Conservation (phyloP, 2,329 filamentous ascomycete species). For the Venturia asperata region DNA sequence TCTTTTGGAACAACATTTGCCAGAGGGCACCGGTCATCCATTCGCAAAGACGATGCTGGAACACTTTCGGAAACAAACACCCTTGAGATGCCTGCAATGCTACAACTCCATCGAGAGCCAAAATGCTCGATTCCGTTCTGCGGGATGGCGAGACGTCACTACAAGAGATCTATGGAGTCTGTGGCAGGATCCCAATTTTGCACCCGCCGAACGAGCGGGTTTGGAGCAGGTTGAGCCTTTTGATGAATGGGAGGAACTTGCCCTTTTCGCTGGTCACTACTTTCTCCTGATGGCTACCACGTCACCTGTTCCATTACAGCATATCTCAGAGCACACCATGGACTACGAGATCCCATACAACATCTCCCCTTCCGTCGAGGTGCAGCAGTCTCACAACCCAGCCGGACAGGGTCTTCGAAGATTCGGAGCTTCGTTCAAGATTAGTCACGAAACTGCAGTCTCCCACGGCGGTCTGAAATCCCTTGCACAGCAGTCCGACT, state of each 20-base stretch:
- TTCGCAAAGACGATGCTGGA: slow-evolving; percentile 81
- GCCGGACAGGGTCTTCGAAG: slow-evolving; percentile 18
- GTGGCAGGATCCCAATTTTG: slow-evolving; percentile 65
- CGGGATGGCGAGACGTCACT: slow-evolving; percentile 60
- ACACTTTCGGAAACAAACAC: slow-evolving; percentile 75
- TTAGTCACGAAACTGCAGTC: slow-evolving; percentile 29
- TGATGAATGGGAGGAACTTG: slow-evolving; percentile 95
- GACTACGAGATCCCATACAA: not conserved
- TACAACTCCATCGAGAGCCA: slow-evolving; percentile 65
- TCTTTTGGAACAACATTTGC: slow-evolving; percentile 78
- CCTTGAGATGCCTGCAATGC: slow-evolving; percentile 63
- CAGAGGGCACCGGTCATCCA: slow-evolving; percentile 68
- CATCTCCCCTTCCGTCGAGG: not conserved
- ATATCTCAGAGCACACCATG: not conserved
- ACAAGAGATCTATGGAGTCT: slow-evolving; percentile 72
- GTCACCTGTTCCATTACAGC: not conserved
- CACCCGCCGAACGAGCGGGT: slow-evolving; percentile 48
- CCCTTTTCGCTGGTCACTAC: slow-evolving; percentile 77
- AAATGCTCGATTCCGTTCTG: slow-evolving; percentile 55
- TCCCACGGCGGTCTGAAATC: slow-evolving; percentile 41
- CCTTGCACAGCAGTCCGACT: slow-evolving; percentile 43
- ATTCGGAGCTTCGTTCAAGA: slow-evolving; percentile 23
- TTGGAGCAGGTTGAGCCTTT: slow-evolving; percentile 74
- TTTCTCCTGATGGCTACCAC: slow-evolving; percentile 60
- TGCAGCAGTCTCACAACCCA: not conserved